Base-by-base conservation (phyloP, 2,329 filamentous ascomycete genomes). In the Plenodomus tracheiphilus region DNA sequence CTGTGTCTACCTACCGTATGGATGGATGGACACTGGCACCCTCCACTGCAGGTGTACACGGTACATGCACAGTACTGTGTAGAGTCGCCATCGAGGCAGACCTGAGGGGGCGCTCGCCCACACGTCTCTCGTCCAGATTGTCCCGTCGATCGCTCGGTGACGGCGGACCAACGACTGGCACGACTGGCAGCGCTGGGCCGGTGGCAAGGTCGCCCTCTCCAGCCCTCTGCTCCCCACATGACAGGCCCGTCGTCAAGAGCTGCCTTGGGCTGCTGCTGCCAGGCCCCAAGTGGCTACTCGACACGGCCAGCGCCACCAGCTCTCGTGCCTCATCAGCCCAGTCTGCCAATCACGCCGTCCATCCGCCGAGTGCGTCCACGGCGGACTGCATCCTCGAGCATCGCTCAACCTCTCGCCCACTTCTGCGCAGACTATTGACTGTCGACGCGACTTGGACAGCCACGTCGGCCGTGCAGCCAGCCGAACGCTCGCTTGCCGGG, bases 381-480 rank as follows among this genome's bases (percentile, higher is more conserved):
- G 28, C 10, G 22, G 22, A 10, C 22, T 10, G 10, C 10, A 5
- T 5, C 22, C 22, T 25, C 34, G 5, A 18, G 30, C 34, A 8
- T 36, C 32, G 19, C 7, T 53, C 59, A 58, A 62, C 56, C 46
- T 62, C 54, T 58, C 54, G 54, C 52, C 60, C 54, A 54, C 42
- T 35, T 35, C 54, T 58, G 50, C 50, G 38, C 28, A 25, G 51
- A 51, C 50, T 64, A 58, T 61, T 53, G 56, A 57, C 52, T 49
- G 37, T 22, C 51, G 39, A 56, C 55, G 53, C 51, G 50, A 57
- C 51, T 46, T 61, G 56, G 60, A 58, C 47, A 63, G 65, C 60
- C 66, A 68, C 64, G 65, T 68, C 62, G 61, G 60, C 53, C 51
- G 49, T 57, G 63, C 57, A 59, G 54, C 51, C 56, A 56, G 51